Evolutionary conservation across 164 flowering plant genomes (phyloP), one percentile per base, ranked within the genome.

Genomic region (Vitis rotundifolia): DNA sequence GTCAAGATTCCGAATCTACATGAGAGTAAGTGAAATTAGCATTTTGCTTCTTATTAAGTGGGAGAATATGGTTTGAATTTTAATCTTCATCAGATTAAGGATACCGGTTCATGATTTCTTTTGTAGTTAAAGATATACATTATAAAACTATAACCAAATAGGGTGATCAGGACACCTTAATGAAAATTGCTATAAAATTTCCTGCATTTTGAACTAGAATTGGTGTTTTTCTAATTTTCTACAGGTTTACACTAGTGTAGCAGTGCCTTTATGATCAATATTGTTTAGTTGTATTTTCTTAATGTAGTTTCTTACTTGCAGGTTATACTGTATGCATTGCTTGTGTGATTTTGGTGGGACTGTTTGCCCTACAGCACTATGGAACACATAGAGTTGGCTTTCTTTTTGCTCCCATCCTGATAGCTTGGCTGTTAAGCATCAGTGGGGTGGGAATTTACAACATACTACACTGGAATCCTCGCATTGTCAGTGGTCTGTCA

Each of bases 391-490:
- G 74, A 70, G 85, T 90, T 55, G 88, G 86, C 48, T 84, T 83
- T 67, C 75, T 85, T 28, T 88, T 90, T 68, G 91, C 95, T 60
- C 95, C 92, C 29, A 72, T 88, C 47, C 48, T 84, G 72, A 64
- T 81, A 29, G 68, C 77, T n/a, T 90, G 95, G 95, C 89, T 90
- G 49, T 55, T 88, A 57, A 85, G 87, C 76, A 82, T 90, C 8
- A 69, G 86, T 73, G 80, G 78, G 47, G 60, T 88, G 5, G 95
- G 95, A 13, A 59, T 88, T 18, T 90, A 90, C 81, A 90, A 88
- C 72, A 82, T 81, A 52, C 19, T 87, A 15, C 82, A 71, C 49
- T 80, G 85, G 86, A 85, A 90, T 49, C 86, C 86, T 18, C 57
- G 70, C 9, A 69, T 88, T 58, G 7, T 84, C 48, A 53, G 64